Conservation (phyloP, 2,329 filamentous ascomycete species). For the Sporothrix schenckii region DNA sequence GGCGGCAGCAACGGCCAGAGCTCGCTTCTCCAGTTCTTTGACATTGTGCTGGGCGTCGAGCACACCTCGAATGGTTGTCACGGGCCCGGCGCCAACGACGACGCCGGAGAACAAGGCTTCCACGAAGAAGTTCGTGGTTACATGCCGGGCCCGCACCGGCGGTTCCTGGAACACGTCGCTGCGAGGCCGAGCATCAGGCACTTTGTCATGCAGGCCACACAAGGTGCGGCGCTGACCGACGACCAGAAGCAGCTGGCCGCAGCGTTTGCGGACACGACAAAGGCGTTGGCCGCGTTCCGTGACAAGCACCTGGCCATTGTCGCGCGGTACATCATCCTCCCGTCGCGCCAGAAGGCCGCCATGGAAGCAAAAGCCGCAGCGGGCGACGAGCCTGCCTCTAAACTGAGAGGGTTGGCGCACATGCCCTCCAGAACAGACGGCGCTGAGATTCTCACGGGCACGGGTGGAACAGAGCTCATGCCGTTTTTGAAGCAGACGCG, state of each 20-base stretch:
- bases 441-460: conserved; percentile 64
- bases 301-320: conserved; percentile 97
- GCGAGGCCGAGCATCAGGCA: conserved; percentile 65
- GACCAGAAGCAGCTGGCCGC: conserved; percentile 38
- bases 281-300: conserved; percentile 68
- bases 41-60: conserved; percentile 84
- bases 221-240: conserved; percentile 37
- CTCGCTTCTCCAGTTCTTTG: conserved; percentile 95
- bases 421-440: neutral
- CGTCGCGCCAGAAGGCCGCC: conserved; percentile 57
- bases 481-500: conserved; percentile 87
- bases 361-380: neutral
- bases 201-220: conserved; percentile 50
- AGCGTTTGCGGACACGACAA: conserved; percentile 70
- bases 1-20: conserved; percentile 97
- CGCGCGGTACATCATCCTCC: conserved; percentile 89
- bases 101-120: conserved; percentile 58
- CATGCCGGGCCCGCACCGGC: conserved; percentile 91
- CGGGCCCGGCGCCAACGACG: neutral
- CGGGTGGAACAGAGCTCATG: conserved; percentile 82
- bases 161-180: conserved; percentile 78
- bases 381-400: neutral
- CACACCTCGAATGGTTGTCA: conserved; percentile 57
- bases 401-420: conserved; percentile 50
- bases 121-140: conserved; percentile 86